Conservation (phyloP, 225 moss, liverwort and hornwort species). For the Antitrichia curtipendula region DNA sequence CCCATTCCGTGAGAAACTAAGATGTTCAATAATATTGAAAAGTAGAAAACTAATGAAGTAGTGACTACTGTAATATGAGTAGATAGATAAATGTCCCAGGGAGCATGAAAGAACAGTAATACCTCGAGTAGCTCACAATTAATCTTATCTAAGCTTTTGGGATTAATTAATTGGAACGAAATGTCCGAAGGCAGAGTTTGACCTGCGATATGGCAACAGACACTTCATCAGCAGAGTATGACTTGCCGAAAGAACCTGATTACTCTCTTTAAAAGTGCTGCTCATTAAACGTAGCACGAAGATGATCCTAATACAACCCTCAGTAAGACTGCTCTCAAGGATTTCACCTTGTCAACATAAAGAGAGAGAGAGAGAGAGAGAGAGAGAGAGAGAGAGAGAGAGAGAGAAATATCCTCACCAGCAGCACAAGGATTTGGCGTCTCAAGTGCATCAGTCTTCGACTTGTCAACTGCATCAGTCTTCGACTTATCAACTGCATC, state of each 20-base stretch:
- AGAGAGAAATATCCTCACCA: constrained; percentile 10
- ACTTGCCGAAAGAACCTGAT: too few relatives aligned
- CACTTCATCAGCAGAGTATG: not conserved
- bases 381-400: too few relatives aligned
- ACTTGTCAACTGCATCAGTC: constrained; percentile 20
- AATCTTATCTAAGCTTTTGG: constrained; percentile 28
- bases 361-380: not conserved
- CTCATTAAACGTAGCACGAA: not conserved
- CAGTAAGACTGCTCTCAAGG: not conserved
- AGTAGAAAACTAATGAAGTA: not conserved
- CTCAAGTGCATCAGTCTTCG: not conserved
- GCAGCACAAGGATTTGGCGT: not conserved
- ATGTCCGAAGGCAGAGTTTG: constrained; percentile 7
- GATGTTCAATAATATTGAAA: not conserved
- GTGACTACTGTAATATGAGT: not conserved
- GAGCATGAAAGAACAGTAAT: not conserved
- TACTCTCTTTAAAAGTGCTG: not conserved
- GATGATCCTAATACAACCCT: not conserved
- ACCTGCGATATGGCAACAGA: not conserved
- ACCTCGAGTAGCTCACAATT: constrained; percentile 54
- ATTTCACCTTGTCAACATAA: not conserved
- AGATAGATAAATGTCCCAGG: too few relatives aligned
- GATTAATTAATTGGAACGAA: constrained; percentile 54
- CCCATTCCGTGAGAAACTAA: not conserved
- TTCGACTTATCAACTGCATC: constrained; percentile 18